These are phyloP conservation scores for Dacryopinax spathularia DNA, from an alignment of 768 basidiomycete species.

Conservation along the genomic window DNA sequence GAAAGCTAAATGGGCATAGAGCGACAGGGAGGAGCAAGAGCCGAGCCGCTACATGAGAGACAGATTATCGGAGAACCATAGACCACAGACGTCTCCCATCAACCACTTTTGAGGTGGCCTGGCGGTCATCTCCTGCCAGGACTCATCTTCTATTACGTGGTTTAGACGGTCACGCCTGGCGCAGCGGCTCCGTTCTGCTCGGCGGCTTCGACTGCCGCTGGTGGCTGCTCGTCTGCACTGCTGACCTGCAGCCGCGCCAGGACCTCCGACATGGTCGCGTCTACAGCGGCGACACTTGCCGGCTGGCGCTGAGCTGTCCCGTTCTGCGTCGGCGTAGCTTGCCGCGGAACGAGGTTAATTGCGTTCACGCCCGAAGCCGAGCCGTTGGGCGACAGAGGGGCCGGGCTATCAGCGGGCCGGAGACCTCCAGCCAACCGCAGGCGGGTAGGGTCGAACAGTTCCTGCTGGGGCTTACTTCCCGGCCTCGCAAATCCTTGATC, in stretches of 20 bases:
- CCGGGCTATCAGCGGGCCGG: not conserved
- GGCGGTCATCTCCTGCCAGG: too few relatives aligned
- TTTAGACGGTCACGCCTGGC: not conserved
- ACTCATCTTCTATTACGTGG: not conserved
- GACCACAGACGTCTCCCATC: not conserved
- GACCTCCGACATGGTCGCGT: not conserved
- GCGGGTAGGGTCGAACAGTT: slow-evolving; percentile 24
- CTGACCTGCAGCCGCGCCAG: slow-evolving; percentile 5
- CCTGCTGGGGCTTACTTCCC: slow-evolving; percentile 27
- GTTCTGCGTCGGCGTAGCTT: not conserved
- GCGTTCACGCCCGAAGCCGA: not conserved
- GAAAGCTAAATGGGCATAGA: not conserved
- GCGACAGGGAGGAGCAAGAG: not conserved
- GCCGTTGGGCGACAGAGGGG: not conserved
- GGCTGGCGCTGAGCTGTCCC: not conserved
- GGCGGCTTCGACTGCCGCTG: not conserved
- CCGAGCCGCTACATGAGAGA: slow-evolving; percentile 7
- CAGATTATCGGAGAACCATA: slow-evolving; percentile 6
- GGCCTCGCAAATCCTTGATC: slow-evolving; percentile 32
- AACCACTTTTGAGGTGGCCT: not conserved
- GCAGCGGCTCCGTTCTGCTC: not conserved
- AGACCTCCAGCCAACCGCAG: not conserved
- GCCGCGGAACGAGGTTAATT: not conserved
- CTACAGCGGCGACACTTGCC: not conserved
- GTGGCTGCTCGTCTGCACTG: not conserved